Percentiles rank a stretch among this genome's conserved stretches.
Evolutionary conservation across 1,284 basidiomycete genomes (phyloP).

Genomic region (Omphalotus olearius): DNA sequence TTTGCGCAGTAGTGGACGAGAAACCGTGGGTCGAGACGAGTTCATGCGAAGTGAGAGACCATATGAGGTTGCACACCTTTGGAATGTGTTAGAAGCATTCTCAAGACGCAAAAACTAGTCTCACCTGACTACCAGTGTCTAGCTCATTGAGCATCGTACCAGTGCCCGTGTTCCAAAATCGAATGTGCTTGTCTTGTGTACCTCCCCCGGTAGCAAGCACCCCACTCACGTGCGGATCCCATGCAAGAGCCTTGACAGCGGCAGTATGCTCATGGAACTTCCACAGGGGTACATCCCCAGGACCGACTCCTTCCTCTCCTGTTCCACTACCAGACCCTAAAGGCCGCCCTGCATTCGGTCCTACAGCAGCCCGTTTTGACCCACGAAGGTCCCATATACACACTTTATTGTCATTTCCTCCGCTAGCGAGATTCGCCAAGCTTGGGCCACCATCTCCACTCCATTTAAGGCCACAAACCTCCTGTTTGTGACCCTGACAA

Average conservation of each 20-base stretch:
- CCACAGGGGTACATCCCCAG: conserved; percentile 65
- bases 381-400: conserved; percentile 91
- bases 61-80: conserved; percentile 95
- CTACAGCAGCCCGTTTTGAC: conserved; percentile 39
- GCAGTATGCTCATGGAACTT: conserved; percentile 96
- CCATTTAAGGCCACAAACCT: conserved; percentile 97
- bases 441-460: conserved; percentile 57
- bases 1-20: conserved; percentile 89
- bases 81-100: conserved; percentile 2
- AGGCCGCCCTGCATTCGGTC: conserved; percentile 18
- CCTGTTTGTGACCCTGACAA: conserved; percentile 85
- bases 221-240: conserved; percentile 94
- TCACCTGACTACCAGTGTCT: conserved; percentile 90
- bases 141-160: conserved; percentile 83
- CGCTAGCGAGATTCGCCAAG: conserved; percentile 81
- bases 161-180: conserved; percentile 94
- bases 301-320: conserved; percentile 34
- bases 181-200: conserved; percentile 95
- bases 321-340: conserved; percentile 25
- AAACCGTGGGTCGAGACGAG: conserved; percentile 98
- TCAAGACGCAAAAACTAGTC: conserved; percentile 21
- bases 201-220: conserved; percentile 96
- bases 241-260: conserved; percentile 96
- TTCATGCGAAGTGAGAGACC: conserved; percentile 95
- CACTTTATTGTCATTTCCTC: conserved; percentile 98